These are phyloP conservation scores for Polytrichum commune DNA, from an alignment of 225 moss, liverwort and hornwort genomes.

Conservation along the genomic window DNA sequence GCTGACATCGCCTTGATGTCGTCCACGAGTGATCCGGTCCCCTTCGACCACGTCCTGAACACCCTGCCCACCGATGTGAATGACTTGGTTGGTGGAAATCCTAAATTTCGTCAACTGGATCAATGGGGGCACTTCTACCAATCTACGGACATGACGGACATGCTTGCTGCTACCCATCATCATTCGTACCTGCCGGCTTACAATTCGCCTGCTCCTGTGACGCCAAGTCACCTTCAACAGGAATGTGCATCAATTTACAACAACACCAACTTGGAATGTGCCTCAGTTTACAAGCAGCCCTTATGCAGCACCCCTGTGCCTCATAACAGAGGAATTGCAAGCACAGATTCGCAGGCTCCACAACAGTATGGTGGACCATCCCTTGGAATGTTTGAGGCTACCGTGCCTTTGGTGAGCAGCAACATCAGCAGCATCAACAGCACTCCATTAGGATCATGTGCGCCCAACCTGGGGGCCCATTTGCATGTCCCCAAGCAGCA, in stretches of 20 bases:
- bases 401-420: conserved; percentile 8
- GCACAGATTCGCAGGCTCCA: conserved; percentile 1
- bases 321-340: conserved; percentile 11
- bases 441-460: conserved; percentile 23
- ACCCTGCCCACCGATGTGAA: conserved; percentile 20
- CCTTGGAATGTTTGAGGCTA: conserved; percentile 24
- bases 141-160: conserved; percentile 30
- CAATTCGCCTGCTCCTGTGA: conserved; percentile 10
- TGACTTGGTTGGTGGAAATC: conserved; percentile 16
- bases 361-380: conserved; percentile 23
- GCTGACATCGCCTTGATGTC: conserved; percentile 42
- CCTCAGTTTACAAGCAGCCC: conserved; percentile 14
- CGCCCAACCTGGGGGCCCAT: neutral
- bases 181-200: conserved; percentile 7
- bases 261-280: conserved; percentile 3
- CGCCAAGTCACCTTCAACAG: conserved; percentile 13
- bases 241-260: conserved; percentile 2
- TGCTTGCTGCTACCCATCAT: conserved; percentile 3
- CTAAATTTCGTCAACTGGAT: conserved; percentile 28
- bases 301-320: conserved; percentile 17
- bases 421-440: conserved; percentile 6
- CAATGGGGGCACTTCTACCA: conserved; percentile 28
- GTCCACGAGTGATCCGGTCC: conserved; percentile 14
- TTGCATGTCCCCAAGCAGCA: conserved; percentile 25
- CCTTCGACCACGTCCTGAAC: conserved; percentile 19